Conservation (phyloP, 1,139 yeast genomes). For the Kluyveromyces marxianus region DNA sequence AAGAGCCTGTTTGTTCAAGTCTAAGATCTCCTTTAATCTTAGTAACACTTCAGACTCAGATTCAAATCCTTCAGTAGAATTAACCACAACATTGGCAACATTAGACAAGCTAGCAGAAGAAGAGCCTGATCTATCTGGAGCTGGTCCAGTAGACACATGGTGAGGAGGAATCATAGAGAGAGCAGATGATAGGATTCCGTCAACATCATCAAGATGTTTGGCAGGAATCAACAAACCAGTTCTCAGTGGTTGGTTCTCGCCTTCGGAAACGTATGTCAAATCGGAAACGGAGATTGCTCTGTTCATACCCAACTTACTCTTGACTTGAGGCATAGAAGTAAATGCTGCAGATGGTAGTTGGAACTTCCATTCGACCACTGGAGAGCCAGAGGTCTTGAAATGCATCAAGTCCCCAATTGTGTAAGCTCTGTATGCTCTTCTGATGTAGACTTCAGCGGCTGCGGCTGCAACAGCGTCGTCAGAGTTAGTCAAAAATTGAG, state of each 20-base stretch:
- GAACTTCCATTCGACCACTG: slow-evolving; percentile 83
- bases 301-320: slow-evolving; percentile 47
- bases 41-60: slow-evolving; percentile 62
- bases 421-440: slow-evolving; percentile 97
- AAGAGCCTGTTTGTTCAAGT: slow-evolving; percentile 64
- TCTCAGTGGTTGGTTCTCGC: slow-evolving; percentile 56
- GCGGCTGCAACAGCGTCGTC: slow-evolving; percentile 92
- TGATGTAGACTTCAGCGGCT: slow-evolving; percentile 91
- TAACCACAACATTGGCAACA: slow-evolving; percentile 73
- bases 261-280: slow-evolving; percentile 73
- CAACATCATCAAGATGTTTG: slow-evolving; percentile 80
- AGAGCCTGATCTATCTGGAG: slow-evolving; percentile 39
- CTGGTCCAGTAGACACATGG: slow-evolving; percentile 34
- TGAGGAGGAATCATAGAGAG: slow-evolving; percentile 57
- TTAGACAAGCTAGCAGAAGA: slow-evolving; percentile 46
- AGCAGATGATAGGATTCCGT: slow-evolving; percentile 71
- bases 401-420: slow-evolving; percentile 71
- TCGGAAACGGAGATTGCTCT: slow-evolving; percentile 92
- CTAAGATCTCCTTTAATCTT: slow-evolving; percentile 58
- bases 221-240: slow-evolving; percentile 84
- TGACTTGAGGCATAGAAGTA: slow-evolving; percentile 52
- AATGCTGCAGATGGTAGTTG: slow-evolving; percentile 78
- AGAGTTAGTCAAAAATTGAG: slow-evolving; percentile 76
- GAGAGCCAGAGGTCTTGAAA: slow-evolving; percentile 42
- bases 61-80: slow-evolving; percentile 64